phyloP scores from a whole-genome alignment of 805 yeast genomes.

The Tetrapisispora phaffii region DNA sequence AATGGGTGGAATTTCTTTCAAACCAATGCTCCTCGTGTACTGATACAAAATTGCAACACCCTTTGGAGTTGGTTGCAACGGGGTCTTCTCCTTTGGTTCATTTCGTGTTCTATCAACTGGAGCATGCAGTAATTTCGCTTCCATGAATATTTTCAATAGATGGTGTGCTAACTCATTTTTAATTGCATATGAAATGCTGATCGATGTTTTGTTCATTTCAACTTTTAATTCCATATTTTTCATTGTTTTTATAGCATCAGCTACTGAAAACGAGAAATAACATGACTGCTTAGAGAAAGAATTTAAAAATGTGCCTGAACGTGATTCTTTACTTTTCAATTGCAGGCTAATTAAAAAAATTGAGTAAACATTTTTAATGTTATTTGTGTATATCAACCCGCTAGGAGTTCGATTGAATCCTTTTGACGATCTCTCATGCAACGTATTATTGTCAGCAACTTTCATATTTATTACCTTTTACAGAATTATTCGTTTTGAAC shows the following conservation, averaged over 20 bases:
- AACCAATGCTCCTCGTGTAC: slow-evolving; percentile 50
- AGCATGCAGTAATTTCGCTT: slow-evolving; percentile 56
- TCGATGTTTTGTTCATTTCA: slow-evolving; percentile 40
- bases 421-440: slow-evolving; percentile 37
- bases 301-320: slow-evolving; percentile 19
- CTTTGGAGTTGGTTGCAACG: slow-evolving; percentile 82
- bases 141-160: slow-evolving; percentile 43
- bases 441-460: slow-evolving; percentile 9
- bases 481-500: not conserved
- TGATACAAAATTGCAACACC: slow-evolving; percentile 64
- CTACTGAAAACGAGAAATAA: slow-evolving; percentile 45
- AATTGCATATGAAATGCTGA: slow-evolving; percentile 46
- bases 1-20: slow-evolving; percentile 39
- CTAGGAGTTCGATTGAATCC: slow-evolving; percentile 41
- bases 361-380: slow-evolving; percentile 52
- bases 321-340: slow-evolving; percentile 23
- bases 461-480: not conserved
- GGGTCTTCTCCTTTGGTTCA: slow-evolving; percentile 33
- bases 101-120: slow-evolving; percentile 64
- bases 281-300: slow-evolving; percentile 26
- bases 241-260: slow-evolving; percentile 47
- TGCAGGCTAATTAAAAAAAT: slow-evolving; percentile 38
- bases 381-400: slow-evolving; percentile 45
- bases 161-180: slow-evolving; percentile 39
- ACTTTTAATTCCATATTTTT: slow-evolving; percentile 37